Percentiles rank a stretch among this genome's conserved stretches.
These are phyloP conservation scores for Mycosphaerella sp. DNA, from an alignment of 2,329 filamentous ascomycete species.

Conservation along the genomic window DNA sequence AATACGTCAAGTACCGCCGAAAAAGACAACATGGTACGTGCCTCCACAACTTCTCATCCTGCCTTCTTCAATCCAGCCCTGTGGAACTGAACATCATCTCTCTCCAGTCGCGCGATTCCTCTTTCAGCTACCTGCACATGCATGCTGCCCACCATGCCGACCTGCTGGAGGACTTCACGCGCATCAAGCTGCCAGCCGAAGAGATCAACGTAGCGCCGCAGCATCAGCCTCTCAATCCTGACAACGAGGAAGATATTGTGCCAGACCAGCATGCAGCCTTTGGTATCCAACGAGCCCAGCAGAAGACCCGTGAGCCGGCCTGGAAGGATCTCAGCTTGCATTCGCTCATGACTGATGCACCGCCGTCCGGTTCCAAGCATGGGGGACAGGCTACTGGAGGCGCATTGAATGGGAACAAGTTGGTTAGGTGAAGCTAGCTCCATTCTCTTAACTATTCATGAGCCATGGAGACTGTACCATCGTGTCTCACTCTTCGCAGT, in stretches of 20 bases:
- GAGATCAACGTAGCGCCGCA: constrained; percentile 76
- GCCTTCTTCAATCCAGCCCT: constrained; percentile 1
- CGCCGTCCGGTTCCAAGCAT: constrained; percentile 36
- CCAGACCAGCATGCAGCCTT: constrained; percentile 85
- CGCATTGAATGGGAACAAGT: constrained; percentile 7
- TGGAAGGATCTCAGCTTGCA: constrained; percentile 76
- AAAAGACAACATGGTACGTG: constrained; percentile 12
- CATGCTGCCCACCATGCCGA: constrained; percentile 65
- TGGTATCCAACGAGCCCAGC: constrained; percentile 74
- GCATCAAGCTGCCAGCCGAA: constrained; percentile 47
- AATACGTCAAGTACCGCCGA: too few species aligned
- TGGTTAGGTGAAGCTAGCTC: constrained; percentile 10
- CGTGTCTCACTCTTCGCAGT: too few species aligned
- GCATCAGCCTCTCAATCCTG: constrained; percentile 75
- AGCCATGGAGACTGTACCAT: too few species aligned
- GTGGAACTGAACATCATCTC: constrained; percentile 2
- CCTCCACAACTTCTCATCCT: background rate
- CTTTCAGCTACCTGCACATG: constrained; percentile 70
- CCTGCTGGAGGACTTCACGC: constrained; percentile 60
- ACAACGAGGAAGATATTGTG: constrained; percentile 80
- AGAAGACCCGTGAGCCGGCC: constrained; percentile 61
- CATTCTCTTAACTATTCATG: too few species aligned
- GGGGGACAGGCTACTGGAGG: constrained; percentile 12
- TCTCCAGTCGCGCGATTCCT: constrained; percentile 68
- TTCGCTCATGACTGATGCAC: constrained; percentile 61